phyloP scores from a whole-genome alignment of 305 asterid genomes.

The Striga hermonthica region DNA sequence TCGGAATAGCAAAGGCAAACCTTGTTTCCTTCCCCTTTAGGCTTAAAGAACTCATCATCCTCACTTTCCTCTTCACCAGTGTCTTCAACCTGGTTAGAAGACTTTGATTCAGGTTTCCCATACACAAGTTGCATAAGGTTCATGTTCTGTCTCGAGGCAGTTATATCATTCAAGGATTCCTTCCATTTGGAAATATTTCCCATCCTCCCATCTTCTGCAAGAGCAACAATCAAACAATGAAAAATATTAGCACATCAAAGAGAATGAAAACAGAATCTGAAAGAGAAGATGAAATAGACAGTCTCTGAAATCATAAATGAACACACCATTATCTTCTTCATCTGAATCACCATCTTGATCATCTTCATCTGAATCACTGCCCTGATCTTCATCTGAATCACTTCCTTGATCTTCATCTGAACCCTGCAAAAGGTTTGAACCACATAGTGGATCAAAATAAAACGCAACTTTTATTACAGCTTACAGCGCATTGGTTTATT shows the following conservation, averaged over 20 bases:
- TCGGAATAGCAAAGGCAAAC: constrained; percentile 34
- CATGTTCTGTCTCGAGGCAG: constrained; percentile 52
- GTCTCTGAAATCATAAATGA: constrained; percentile 25
- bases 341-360: too few species aligned
- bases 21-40: constrained; percentile 85
- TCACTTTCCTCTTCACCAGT: constrained; percentile 55
- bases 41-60: constrained; percentile 77
- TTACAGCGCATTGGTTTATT: constrained; percentile 8
- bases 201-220: constrained; percentile 51
- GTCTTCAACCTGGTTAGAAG: constrained; percentile 38
- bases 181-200: constrained; percentile 90
- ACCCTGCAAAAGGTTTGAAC: constrained; percentile 45
- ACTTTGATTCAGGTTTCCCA: constrained; percentile 54
- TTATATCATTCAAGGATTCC: constrained; percentile 69
- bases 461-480: background rate
- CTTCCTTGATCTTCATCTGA: constrained; percentile 44
- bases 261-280: constrained; percentile 1
- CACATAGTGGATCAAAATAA: constrained; percentile 16
- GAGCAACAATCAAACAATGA: constrained; percentile 30
- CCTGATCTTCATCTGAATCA: constrained; percentile 36
- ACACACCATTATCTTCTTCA: constrained; percentile 42
- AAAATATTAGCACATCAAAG: constrained; percentile 8
- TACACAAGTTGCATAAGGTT: constrained; percentile 93
- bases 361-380: constrained; percentile 42
- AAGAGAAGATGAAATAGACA: constrained; percentile 15